Conservation (phyloP, 1,139 yeast genomes). For the Kurtzmaniella quercitrusa region DNA sequence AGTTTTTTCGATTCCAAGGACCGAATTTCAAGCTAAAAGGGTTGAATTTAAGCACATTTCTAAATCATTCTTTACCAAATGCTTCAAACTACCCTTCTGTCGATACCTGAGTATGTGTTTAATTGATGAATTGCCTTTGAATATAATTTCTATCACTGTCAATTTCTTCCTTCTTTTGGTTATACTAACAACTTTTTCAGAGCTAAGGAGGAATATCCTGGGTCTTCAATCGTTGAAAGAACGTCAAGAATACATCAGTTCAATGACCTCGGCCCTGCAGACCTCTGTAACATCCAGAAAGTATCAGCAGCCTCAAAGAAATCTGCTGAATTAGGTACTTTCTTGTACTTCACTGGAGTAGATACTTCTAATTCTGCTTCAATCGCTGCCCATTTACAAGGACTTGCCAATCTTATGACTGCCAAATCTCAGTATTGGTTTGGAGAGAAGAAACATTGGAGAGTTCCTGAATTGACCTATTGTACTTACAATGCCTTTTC, state of each 20-base stretch:
- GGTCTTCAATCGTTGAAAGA: constrained; percentile 49
- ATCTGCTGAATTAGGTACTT: constrained; percentile 45
- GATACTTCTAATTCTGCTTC: constrained; percentile 57
- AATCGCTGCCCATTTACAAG: constrained; percentile 69
- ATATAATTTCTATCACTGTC: background rate
- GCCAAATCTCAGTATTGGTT: constrained; percentile 55
- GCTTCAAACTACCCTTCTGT: constrained; percentile 42
- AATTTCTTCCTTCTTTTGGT: background rate
- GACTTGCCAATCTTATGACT: constrained; percentile 68
- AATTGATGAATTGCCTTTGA: background rate
- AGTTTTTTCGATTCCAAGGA: background rate
- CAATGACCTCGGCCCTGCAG: constrained; percentile 80
- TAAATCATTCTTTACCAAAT: constrained; percentile 12
- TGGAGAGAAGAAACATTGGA: constrained; percentile 69
- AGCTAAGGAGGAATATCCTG: constrained; percentile 49
- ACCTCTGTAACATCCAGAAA: constrained; percentile 69
- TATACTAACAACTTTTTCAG: constrained; percentile 18
- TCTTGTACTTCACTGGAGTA: constrained; percentile 53
- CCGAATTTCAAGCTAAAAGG: background rate
- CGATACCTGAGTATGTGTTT: constrained; percentile 41
- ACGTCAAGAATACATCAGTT: constrained; percentile 46
- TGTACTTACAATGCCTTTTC: constrained; percentile 55
- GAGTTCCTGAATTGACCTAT: constrained; percentile 61
- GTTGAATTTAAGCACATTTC: background rate
- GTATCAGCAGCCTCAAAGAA: constrained; percentile 38